Conservation (phyloP, 2,329 filamentous ascomycete genomes). For the Phaeosphaeriaceae sp. region DNA sequence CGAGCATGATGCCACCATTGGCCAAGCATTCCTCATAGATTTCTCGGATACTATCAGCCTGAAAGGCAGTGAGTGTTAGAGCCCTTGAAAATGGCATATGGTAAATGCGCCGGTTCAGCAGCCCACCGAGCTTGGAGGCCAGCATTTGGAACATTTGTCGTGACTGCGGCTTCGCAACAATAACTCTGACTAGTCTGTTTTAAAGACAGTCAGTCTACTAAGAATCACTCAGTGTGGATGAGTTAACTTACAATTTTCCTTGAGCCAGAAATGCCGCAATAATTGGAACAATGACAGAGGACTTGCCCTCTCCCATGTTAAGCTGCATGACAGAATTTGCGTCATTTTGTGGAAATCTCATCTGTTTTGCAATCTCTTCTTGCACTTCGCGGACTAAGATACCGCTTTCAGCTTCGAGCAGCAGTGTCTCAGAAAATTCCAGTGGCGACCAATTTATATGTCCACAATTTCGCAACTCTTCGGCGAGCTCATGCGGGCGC, state of each 20-base stretch:
- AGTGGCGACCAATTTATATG: slow-evolving; percentile 62
- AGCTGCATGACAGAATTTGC: slow-evolving; percentile 37
- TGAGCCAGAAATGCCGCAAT: slow-evolving; percentile 56
- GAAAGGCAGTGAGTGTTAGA: slow-evolving; percentile 38
- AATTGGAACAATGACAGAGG: slow-evolving; percentile 36
- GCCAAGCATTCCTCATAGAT: slow-evolving; percentile 56
- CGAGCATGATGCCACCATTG: slow-evolving; percentile 61
- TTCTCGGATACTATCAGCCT: slow-evolving; percentile 45
- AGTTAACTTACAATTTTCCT: slow-evolving; percentile 29
- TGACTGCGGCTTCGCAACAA: slow-evolving; percentile 66
- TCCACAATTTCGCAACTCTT: slow-evolving; percentile 56
- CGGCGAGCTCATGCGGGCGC: slow-evolving; percentile 22
- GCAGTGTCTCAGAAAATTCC: slow-evolving; percentile 63
- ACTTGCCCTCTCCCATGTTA: slow-evolving; percentile 43
- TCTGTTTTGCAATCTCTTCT: slow-evolving; percentile 61
- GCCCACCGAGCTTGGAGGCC: slow-evolving; percentile 59
- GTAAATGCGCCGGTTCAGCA: slow-evolving; percentile 61
- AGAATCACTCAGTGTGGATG: not conserved
- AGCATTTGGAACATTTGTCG: slow-evolving; percentile 66
- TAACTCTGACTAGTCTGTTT: slow-evolving; percentile 58
- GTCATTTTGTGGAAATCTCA: slow-evolving; percentile 50
- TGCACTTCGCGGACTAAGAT: slow-evolving; percentile 67
- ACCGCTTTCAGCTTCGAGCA: slow-evolving; percentile 68
- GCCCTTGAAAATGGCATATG: slow-evolving; percentile 65
- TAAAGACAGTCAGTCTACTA: slow-evolving; percentile 1